Base-by-base conservation (phyloP, 768 basidiomycete species). In the Lentinula lateritia region DNA sequence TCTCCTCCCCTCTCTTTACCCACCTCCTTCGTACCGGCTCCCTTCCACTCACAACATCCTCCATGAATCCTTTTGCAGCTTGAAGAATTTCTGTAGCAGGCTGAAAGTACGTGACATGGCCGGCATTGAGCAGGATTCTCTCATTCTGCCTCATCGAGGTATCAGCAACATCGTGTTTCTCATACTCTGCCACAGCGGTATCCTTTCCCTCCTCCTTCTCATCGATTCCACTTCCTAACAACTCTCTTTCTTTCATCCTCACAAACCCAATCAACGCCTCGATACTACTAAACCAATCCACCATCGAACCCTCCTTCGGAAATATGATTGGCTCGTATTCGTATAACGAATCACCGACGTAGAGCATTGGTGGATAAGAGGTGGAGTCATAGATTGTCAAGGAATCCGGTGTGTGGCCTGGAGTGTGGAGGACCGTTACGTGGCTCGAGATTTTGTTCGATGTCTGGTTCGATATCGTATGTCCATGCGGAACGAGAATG, bases 341-440 rank as follows among this genome's bases (percentile, higher is more conserved):
- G 63, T 86, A 85, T 46, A 83, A 70, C 50, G 81, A 78, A 62
- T 85, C 84, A 2, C 85, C 85, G 10, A 83, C 81, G 53, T 83
- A 85, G 1, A 84, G 70, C 82, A 83, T 81, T 63, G 39, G 39
- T 3, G 10, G 39, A 12, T 69, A 71, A 57, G 84, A 83, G 6
- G 63, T 67, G 12, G 68, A 70, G 59, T 84, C 81, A 71, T 81
- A 85, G 3, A 84, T 63, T 0, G 82, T 83, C n/a, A 84, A 68
- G 64, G 83, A 79, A 70, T 85, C 85, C 2, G 83, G 84, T 0
- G 80, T 84, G 61, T 86, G 84, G 32, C 84, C 83, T 0, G 83
- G 83, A 0, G 82, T 83, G 62, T 85, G 84, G 59, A 85, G 71
- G 60, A 83, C 71, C 2, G 63, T 73, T 28, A 28, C 28, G 3